Conservation (phyloP, 768 basidiomycete genomes). For the Porpolomopsis calyptriformis region DNA sequence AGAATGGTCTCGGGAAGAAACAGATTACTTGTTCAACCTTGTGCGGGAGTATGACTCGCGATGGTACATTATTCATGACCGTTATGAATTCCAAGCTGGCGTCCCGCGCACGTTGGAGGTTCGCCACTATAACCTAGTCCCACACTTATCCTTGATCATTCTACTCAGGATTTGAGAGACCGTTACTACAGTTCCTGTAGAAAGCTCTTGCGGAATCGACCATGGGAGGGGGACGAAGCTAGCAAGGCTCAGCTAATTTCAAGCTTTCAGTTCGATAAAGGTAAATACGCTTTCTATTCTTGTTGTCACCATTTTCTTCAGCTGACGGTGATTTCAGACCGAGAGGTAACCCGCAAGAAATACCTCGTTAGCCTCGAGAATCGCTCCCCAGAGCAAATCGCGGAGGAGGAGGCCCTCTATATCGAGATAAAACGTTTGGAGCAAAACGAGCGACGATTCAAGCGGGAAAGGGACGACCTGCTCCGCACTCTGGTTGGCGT, state of each 20-base stretch:
- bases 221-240: slow-evolving; percentile 75
- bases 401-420: slow-evolving; percentile 91
- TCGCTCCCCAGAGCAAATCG: slow-evolving; percentile 80
- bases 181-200: slow-evolving; percentile 89
- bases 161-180: slow-evolving; percentile 76
- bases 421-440: slow-evolving; percentile 91
- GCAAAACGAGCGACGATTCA: slow-evolving; percentile 82
- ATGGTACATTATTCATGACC: slow-evolving; percentile 84
- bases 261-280: slow-evolving; percentile 81
- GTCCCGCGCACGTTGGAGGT: slow-evolving; percentile 61
- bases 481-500: slow-evolving; percentile 75
- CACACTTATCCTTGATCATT: not conserved
- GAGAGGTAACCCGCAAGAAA: slow-evolving; percentile 79
- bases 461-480: slow-evolving; percentile 79
- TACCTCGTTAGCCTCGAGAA: slow-evolving; percentile 82
- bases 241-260: slow-evolving; percentile 56
- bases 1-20: slow-evolving; percentile 90
- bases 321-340: slow-evolving; percentile 37
- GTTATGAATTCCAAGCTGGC: slow-evolving; percentile 67
- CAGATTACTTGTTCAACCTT: slow-evolving; percentile 79
- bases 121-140: slow-evolving; percentile 9
- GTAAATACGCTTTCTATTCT: slow-evolving; percentile 27
- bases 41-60: slow-evolving; percentile 76
- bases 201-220: slow-evolving; percentile 72
- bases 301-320: not conserved